Base-by-base conservation (phyloP, 2,329 filamentous ascomycete species). In the Cladophialophora chaetospira region DNA sequence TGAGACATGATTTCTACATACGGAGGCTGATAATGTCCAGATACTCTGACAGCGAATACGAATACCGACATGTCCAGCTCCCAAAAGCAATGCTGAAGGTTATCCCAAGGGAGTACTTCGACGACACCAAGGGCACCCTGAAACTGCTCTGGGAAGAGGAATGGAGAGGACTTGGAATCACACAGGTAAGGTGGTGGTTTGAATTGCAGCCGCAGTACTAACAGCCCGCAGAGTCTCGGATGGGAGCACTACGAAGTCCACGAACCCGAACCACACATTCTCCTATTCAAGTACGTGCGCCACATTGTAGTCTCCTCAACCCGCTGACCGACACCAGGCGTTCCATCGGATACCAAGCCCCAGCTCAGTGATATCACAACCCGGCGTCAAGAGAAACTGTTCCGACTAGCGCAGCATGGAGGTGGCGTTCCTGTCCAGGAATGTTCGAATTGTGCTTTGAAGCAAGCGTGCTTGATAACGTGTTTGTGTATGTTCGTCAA, bases 161-260 rank as follows among this genome's bases (percentile, higher is more conserved):
- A 77, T 99, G 94, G 94, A 87, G 94, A 75, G 91, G 88, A 31
- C 82, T 99, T 70, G 94, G 94, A 48, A 99, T 99, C 72, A 99
- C 94, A 65, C 93, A 96, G 86, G 91, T 96, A 77, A 45, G 80
- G 46, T 11, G 29, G 62, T 68, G 49, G n/a, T n/a, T n/a, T n/a
- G n/a, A n/a, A n/a, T n/a, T n/a, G n/a, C n/a, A n/a, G n/a, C n/a
- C n/a, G n/a, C n/a, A n/a, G n/a, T n/a, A n/a, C n/a, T n/a, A 69
- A 36, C 15, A 31, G 26, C 17, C 15, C 9, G 17, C 71, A 97
- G 92, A 97, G 93, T 79, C 80, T 99, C 69, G 94, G 94, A 56
- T 99, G 94, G 94, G 93, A 97, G 73, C 94, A 99, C 75, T 99
- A 99, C 72, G 94, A 99, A 75, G 94, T 99, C 53, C 94, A 99